These are phyloP conservation scores for Digitaria exilis DNA, from an alignment of 202 grass and related monocot genomes.

Conservation along the genomic window DNA sequence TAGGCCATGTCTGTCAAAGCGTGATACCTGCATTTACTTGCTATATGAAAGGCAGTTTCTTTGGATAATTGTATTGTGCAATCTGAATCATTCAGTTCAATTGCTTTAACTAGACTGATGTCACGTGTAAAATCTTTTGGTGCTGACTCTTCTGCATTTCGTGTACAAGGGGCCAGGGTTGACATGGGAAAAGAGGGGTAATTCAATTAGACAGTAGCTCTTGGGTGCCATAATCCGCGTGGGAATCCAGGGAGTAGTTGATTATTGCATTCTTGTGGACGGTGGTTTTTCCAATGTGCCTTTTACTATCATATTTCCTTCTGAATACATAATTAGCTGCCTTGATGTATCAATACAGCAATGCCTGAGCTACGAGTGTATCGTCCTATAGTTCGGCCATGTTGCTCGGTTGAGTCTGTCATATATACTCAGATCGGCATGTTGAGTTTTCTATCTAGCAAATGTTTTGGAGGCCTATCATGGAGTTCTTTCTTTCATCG, in stretches of 20 bases:
- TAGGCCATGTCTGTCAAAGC: not conserved
- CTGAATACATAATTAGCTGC: not conserved
- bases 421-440: not conserved
- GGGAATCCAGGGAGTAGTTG: not conserved
- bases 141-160: not conserved
- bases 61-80: not conserved
- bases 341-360: not conserved
- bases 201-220: not conserved
- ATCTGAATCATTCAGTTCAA: not conserved
- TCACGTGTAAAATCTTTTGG: not conserved
- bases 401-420: no score
- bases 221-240: not conserved
- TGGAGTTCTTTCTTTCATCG: conserved; percentile 28
- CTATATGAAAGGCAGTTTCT: not conserved
- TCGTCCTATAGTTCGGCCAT: not conserved
- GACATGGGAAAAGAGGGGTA: not conserved
- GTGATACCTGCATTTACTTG: not conserved
- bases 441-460: not conserved
- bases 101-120: conserved; percentile 11
- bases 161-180: not conserved
- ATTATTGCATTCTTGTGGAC: not conserved
- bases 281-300: not conserved
- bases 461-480: not conserved
- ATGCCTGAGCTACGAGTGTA: not conserved
- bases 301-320: not conserved